Percentiles rank a stretch among this genome's conserved stretches.
Conservation (phyloP, 768 basidiomycete species). For the Lactarius indigo region DNA sequence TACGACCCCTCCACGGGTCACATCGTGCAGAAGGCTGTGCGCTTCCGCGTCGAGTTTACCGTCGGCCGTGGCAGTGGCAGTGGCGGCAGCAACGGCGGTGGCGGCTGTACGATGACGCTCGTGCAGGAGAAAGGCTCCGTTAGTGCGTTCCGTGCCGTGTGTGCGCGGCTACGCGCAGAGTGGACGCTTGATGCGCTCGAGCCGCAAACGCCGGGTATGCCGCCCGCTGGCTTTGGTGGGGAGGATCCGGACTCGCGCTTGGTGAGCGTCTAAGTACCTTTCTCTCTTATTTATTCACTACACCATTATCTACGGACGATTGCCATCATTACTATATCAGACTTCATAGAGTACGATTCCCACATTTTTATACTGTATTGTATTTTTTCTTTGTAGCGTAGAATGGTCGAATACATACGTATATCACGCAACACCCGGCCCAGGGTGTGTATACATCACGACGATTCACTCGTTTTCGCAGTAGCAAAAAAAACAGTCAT, state of each 20-base stretch:
- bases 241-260: conserved; percentile 16
- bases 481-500: neutral
- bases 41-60: conserved; percentile 81
- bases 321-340: neutral
- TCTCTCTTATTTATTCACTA: neutral
- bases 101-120: conserved; percentile 66
- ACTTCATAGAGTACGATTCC: neutral
- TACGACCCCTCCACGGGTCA: conserved; percentile 39
- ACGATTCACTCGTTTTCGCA: neutral
- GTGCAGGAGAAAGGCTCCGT: conserved; percentile 89
- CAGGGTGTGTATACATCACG: neutral
- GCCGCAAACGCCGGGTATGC: conserved; percentile 21
- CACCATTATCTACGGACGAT: conserved; percentile 5
- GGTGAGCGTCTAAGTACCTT: conserved; percentile 1
- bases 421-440: neutral
- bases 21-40: conserved; percentile 63
- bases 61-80: conserved; percentile 15
- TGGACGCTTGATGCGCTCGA: conserved; percentile 48
- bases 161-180: conserved; percentile 64
- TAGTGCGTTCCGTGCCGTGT: conserved; percentile 78
- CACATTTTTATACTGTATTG: neutral
- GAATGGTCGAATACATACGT: neutral
- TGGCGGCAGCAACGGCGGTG: conserved; percentile 31
- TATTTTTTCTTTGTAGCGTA: neutral
- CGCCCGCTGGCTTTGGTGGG: conserved; percentile 11